Evolutionary conservation across 352 stramenopile genomes (phyloP).

Genomic region (Phytophthora lateralis): DNA sequence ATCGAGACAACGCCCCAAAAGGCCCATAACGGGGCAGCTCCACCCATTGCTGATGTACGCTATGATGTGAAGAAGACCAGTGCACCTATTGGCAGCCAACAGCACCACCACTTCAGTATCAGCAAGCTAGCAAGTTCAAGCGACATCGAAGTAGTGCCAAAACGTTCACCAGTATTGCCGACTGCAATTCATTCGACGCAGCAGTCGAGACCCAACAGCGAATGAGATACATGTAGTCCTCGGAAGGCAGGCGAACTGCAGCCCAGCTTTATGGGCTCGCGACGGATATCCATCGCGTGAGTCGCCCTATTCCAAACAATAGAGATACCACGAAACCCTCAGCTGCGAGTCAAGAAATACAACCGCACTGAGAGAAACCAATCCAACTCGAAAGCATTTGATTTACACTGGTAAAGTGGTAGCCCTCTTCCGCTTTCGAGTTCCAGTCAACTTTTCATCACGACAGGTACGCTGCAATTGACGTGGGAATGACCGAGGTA

Average conservation of each 20-base stretch:
- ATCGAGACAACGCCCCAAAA: constrained; percentile 9
- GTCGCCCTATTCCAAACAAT: neutral
- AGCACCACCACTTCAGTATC: neutral
- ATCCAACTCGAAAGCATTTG: neutral
- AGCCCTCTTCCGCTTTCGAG: neutral
- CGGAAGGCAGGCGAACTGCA: no score
- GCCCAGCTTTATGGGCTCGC: no score
- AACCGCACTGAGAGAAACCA: neutral
- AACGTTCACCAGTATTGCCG: neutral
- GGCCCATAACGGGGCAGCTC: constrained; percentile 2
- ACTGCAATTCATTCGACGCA: neutral
- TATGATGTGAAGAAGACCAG: constrained; percentile 8
- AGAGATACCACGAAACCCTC: neutral
- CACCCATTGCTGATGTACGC: constrained; percentile 7
- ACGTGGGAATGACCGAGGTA: constrained; percentile 19
- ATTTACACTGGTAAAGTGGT: neutral
- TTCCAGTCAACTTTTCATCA: constrained; percentile 13
- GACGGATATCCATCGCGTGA: neutral
- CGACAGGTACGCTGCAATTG: constrained; percentile 31
- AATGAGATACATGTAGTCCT: no score
- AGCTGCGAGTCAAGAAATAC: neutral
- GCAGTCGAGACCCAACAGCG: neutral
- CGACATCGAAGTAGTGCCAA: neutral
- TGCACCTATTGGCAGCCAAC: neutral
- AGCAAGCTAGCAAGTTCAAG: neutral